Evolutionary conservation across 192 early-diverging fungal species (phyloP).

Genomic region (Phycomyces blakesleeanus): DNA sequence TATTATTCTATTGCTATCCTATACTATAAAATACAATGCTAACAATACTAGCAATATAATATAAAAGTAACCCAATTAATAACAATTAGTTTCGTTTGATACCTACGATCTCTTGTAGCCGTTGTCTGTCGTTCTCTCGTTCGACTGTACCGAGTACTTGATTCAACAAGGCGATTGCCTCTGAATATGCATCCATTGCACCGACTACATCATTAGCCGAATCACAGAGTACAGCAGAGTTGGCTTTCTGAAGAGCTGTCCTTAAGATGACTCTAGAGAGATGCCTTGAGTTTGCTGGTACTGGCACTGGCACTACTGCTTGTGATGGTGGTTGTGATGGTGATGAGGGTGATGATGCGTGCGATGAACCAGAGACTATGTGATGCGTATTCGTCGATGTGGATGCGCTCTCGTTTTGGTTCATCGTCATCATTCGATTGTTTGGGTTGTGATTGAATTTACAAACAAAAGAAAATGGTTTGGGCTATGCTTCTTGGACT

Average conservation of each 20-base stretch:
- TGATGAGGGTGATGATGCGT: background rate
- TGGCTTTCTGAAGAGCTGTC: conserved; percentile 32
- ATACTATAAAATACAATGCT: no score
- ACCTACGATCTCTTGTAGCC: conserved; percentile 35
- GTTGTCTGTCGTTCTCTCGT: conserved; percentile 21
- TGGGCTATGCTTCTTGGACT: no score
- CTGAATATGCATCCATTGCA: conserved; percentile 33
- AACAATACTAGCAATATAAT: no score
- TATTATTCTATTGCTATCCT: background rate
- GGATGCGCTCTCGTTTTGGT: background rate
- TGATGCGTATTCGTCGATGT: background rate
- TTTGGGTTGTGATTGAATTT: background rate
- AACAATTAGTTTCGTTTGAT: background rate
- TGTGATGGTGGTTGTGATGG: background rate
- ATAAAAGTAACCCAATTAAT: no score
- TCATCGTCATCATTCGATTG: conserved; percentile 1
- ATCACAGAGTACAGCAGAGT: conserved; percentile 33
- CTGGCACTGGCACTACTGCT: background rate
- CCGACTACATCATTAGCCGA: conserved; percentile 30
- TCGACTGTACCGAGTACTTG: conserved; percentile 23
- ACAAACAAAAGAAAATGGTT: background rate
- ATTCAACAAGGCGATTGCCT: conserved; percentile 30
- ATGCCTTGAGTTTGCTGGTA: conserved; percentile 9
- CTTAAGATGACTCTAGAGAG: conserved; percentile 30
- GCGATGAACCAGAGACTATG: background rate